Evolutionary conservation across 192 early-diverging fungal species (phyloP).

Genomic region (Coemansia brasiliensis): DNA sequence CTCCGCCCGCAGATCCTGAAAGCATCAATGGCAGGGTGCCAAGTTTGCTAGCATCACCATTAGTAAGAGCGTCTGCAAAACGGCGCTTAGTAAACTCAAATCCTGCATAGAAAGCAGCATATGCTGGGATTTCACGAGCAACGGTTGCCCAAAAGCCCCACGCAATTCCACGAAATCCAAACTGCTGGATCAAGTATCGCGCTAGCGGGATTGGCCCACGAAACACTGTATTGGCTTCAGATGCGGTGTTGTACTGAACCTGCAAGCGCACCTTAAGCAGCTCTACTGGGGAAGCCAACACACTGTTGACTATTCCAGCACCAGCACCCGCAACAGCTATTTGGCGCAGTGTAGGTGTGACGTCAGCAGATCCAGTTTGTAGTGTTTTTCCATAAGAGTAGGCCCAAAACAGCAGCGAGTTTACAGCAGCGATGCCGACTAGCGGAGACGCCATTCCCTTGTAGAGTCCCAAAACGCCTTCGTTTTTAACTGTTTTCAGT

Average conservation of each 20-base stretch:
- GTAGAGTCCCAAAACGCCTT: constrained; percentile 74
- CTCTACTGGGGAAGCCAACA: constrained; percentile 90
- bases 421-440: constrained; percentile 80
- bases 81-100: constrained; percentile 80
- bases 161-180: constrained; percentile 77
- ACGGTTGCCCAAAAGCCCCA: constrained; percentile 83
- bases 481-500: constrained; percentile 76
- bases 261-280: constrained; percentile 93
- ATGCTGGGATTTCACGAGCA: constrained; percentile 75
- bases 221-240: constrained; percentile 12
- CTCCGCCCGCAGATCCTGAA: constrained; percentile 77
- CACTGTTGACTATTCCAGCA: constrained; percentile 80
- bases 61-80: constrained; percentile 50
- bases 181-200: constrained; percentile 60
- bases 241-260: constrained; percentile 67
- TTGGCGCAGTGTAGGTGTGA: constrained; percentile 63
- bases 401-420: constrained; percentile 82
- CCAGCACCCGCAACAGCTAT: constrained; percentile 86
- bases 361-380: constrained; percentile 52
- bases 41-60: constrained; percentile 53
- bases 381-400: constrained; percentile 66
- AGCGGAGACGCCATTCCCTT: constrained; percentile 87
- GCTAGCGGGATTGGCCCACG: constrained; percentile 72
- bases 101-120: constrained; percentile 83
- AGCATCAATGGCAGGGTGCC: constrained; percentile 63